These are phyloP conservation scores for Rhodamnia argentea DNA, from an alignment of 345 rosid species.

Conservation along the genomic window DNA sequence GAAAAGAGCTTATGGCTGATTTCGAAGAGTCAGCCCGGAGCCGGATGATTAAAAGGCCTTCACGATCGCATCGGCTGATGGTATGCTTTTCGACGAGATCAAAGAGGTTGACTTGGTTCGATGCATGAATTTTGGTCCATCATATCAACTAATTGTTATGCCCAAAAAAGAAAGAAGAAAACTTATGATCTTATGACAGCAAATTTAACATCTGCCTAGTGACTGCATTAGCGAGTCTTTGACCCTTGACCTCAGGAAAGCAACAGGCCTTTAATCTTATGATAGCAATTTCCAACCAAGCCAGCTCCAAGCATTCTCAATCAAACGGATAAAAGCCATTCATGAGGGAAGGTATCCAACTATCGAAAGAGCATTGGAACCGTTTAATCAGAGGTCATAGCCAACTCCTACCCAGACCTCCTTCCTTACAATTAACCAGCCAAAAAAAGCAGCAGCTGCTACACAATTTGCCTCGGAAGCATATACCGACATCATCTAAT, in stretches of 20 bases:
- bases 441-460: not conserved
- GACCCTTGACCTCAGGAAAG: not conserved
- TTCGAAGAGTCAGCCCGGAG: too few relatives aligned
- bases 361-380: not conserved
- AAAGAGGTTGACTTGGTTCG: not conserved
- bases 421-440: not conserved
- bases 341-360: not conserved
- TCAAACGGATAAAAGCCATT: not conserved
- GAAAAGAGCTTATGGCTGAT: too few relatives aligned
- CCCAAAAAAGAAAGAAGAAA: too few relatives aligned
- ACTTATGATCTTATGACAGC: too few relatives aligned
- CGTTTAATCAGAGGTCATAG: not conserved
- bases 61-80: too few relatives aligned
- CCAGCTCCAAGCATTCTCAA: not conserved
- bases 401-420: not conserved
- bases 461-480: not conserved
- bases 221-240: not conserved
- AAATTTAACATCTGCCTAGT: too few relatives aligned
- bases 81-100: not conserved
- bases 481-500: not conserved
- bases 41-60: too few relatives aligned
- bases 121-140: not conserved
- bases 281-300: not conserved
- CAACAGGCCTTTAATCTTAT: not conserved
- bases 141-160: not conserved